Evolutionary conservation across 2,329 filamentous ascomycete species (phyloP), one percentile per base, ranked within the genome.

Genomic region (Zasmidium angulare): DNA sequence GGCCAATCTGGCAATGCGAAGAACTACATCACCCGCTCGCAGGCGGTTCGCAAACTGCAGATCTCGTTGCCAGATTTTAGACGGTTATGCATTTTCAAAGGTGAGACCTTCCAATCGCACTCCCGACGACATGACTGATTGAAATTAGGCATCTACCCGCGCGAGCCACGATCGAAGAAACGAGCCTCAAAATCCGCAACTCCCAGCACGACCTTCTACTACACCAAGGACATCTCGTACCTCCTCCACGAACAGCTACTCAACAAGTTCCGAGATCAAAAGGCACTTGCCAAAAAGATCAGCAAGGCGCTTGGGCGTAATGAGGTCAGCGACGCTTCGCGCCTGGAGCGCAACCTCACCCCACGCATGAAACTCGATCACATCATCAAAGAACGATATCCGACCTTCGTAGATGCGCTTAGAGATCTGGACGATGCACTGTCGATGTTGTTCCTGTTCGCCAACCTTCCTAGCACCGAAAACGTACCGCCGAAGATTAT

Each of bases 1-100:
- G 86, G 93, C 74, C 87, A 90, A 76, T 84, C 93, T 75, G 95
- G 95, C 76, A 89, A 91, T 77, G 92, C 93, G 80, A 96, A 95
- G 81, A 99, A 99, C 84, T 99, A 93, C 82, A 92, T 99, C 70
- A 99, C 95, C 59, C 86, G 95, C 76, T 97, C 93, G 46, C 92
- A 97, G 81, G 95, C 95, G 49, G 91, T 99, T 71, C 91, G 93
- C 77, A 99, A 98, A 81, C 88, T 99, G 64, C 95, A 99, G 79
- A 90, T 99, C 78, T 96, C 90, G 72, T 86, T 99, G 58, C 92
- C 93, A 68, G 95, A 99, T 79, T 99, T 99, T 80, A 89, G 95
- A 79, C 89, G 96, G 80, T 84, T 99, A 75, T 99, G 95, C 81
- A 99, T 99, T 77, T 99, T 96, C 89, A 98, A 98, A 82, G 95